Evolutionary conservation across 2,329 filamentous ascomycete species (phyloP).

Genomic region (Aureobasidium sp.): DNA sequence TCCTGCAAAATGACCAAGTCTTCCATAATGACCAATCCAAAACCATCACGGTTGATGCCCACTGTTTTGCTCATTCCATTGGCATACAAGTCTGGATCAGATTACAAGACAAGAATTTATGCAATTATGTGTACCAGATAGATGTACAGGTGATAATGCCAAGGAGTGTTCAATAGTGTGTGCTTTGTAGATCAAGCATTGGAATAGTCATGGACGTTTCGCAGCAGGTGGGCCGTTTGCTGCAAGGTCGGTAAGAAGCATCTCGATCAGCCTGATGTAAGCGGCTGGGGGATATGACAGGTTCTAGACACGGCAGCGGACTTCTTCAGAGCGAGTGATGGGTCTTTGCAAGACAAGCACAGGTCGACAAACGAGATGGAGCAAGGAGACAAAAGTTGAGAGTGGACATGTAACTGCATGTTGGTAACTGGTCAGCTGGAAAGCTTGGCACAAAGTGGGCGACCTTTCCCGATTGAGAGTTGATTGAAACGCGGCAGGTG

Average conservation of each 20-base stretch:
- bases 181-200: background rate
- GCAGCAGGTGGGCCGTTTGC: background rate
- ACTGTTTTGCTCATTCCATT: no score
- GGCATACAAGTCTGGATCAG: no score
- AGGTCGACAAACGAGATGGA: background rate
- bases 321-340: background rate
- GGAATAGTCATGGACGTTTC: background rate
- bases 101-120: no score
- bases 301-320: background rate
- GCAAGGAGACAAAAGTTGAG: background rate
- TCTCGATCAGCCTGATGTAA: background rate
- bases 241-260: background rate
- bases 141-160: no score
- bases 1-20: no score
- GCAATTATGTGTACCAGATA: no score
- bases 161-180: background rate
- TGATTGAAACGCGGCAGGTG: slow-evolving; percentile 4
- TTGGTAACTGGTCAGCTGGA: background rate
- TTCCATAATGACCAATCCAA: no score
- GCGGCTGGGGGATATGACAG: background rate
- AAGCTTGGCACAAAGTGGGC: background rate
- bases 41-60: no score
- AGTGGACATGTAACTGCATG: background rate
- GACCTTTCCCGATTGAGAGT: background rate
- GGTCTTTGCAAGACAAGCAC: background rate